Evolutionary conservation across 352 stramenopile species (phyloP).

Genomic region (Phytophthora citricola): DNA sequence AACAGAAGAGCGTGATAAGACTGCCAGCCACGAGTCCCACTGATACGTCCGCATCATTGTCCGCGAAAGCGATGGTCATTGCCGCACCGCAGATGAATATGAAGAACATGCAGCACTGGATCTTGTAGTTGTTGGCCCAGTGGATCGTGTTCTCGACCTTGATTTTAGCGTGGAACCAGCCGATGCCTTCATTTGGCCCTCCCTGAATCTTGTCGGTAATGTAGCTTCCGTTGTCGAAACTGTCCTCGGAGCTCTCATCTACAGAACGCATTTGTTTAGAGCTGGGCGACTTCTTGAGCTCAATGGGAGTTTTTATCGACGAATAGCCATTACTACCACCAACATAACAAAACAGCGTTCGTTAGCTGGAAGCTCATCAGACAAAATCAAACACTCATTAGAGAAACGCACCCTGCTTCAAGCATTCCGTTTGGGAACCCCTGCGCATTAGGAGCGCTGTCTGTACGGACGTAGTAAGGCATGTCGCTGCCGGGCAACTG

Average conservation of each 20-base stretch:
- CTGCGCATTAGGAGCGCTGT: slow-evolving; percentile 30
- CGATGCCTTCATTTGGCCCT: slow-evolving; percentile 59
- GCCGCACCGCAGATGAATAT: slow-evolving; percentile 65
- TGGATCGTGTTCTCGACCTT: slow-evolving; percentile 86
- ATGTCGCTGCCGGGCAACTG: slow-evolving; percentile 26
- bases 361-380: background rate
- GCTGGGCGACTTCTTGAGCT: slow-evolving; percentile 45
- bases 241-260: slow-evolving; percentile 81
- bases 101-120: slow-evolving; percentile 82
- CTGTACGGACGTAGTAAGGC: slow-evolving; percentile 34
- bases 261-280: slow-evolving; percentile 51
- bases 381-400: slow-evolving; percentile 1
- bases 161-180: slow-evolving; percentile 90
- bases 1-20: slow-evolving; percentile 82
- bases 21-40: slow-evolving; percentile 79
- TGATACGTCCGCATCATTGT: slow-evolving; percentile 60
- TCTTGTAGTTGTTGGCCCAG: slow-evolving; percentile 91
- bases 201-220: slow-evolving; percentile 66
- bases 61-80: slow-evolving; percentile 65
- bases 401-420: slow-evolving; percentile 36
- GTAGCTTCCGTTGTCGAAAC: slow-evolving; percentile 76
- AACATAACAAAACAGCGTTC: slow-evolving; percentile 9
- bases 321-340: slow-evolving; percentile 49
- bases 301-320: slow-evolving; percentile 61
- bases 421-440: slow-evolving; percentile 35